Conservation (phyloP, 1,139 yeast species). For the Sugiyamaella japonica region DNA sequence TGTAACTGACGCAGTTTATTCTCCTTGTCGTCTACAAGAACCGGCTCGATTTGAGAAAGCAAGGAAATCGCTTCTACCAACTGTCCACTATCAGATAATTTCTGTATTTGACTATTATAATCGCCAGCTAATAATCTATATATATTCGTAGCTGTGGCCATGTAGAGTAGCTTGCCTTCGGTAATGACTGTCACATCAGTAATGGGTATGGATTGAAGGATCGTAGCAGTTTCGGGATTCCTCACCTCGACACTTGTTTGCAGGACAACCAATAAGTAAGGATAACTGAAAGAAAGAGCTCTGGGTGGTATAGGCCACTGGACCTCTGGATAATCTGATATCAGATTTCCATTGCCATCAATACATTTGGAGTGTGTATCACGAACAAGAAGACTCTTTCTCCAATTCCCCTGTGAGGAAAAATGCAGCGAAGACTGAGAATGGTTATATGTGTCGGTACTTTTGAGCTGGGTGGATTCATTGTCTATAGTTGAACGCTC, state of each 20-base stretch:
- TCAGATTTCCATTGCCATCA: slow-evolving; percentile 26
- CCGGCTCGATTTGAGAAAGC: slow-evolving; percentile 41
- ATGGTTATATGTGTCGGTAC: too few relatives aligned
- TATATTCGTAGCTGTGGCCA: slow-evolving; percentile 34
- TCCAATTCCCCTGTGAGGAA: not conserved
- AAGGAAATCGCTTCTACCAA: slow-evolving; percentile 49
- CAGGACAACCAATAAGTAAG: slow-evolving; percentile 37
- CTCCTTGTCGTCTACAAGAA: slow-evolving; percentile 39
- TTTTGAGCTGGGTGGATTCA: not conserved
- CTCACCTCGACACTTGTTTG: slow-evolving; percentile 33
- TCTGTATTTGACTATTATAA: slow-evolving; percentile 39
- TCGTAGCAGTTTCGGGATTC: slow-evolving; percentile 37
- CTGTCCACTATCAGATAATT: slow-evolving; percentile 29
- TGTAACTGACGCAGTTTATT: slow-evolving; percentile 48
- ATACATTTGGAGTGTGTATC: slow-evolving; percentile 30
- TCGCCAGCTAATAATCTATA: slow-evolving; percentile 32
- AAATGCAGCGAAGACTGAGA: too few relatives aligned
- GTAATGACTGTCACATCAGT: slow-evolving; percentile 28
- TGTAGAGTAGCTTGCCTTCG: slow-evolving; percentile 29
- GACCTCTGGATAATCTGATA: slow-evolving; percentile 27
- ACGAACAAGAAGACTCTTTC: slow-evolving; percentile 33
- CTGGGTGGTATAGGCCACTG: slow-evolving; percentile 33
- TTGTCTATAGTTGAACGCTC: not conserved
- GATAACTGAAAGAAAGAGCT: slow-evolving; percentile 36
- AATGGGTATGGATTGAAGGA: slow-evolving; percentile 31